Evolutionary conservation across 148 eudicot species (phyloP).

Genomic region (Rhododendron williamsianum): DNA sequence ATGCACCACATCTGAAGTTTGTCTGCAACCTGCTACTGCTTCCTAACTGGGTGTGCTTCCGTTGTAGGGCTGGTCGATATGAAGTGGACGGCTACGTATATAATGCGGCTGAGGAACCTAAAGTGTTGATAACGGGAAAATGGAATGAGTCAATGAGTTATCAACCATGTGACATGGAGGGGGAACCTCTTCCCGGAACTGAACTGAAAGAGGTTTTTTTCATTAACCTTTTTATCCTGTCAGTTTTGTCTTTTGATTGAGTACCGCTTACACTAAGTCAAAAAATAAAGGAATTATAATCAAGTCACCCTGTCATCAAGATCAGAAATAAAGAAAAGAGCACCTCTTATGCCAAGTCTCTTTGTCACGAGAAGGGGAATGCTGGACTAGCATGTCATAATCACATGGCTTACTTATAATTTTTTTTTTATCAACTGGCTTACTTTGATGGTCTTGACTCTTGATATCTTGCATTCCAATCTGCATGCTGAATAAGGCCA

Average conservation of each 20-base stretch:
- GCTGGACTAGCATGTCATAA: neutral
- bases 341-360: neutral
- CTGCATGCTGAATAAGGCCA: neutral
- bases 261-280: neutral
- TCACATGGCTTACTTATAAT: neutral
- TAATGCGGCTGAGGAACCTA: constrained; percentile 81
- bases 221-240: neutral
- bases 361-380: neutral
- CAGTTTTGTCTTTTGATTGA: neutral
- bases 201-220: constrained; percentile 72
- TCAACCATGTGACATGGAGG: constrained; percentile 89
- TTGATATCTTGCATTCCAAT: neutral
- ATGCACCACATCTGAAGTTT: neutral
- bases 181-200: constrained; percentile 82
- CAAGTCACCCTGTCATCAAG: neutral
- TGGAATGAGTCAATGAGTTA: constrained; percentile 82
- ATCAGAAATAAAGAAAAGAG: neutral
- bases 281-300: neutral
- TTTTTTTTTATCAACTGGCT: neutral
- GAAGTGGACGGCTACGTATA: constrained; percentile 95
- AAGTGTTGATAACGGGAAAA: constrained; percentile 82
- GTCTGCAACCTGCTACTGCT: neutral
- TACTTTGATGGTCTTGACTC: neutral
- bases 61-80: constrained; percentile 75
- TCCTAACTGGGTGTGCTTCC: constrained; percentile 2